These are phyloP conservation scores for Pugionium cornutum DNA, from an alignment of 345 rosid genomes.

Conservation along the genomic window DNA sequence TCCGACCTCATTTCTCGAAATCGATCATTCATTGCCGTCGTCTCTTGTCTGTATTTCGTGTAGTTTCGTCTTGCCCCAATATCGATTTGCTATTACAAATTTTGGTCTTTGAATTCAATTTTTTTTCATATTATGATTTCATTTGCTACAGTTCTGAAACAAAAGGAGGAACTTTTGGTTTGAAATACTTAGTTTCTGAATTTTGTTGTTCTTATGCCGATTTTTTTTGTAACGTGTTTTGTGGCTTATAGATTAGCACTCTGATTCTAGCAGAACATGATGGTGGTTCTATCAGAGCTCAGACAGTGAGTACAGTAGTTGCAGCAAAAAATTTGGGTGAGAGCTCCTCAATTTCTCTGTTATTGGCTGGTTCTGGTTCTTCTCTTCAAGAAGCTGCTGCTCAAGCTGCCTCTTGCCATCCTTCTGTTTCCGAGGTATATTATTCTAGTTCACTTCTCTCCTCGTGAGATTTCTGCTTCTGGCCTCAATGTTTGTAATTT, in stretches of 20 bases:
- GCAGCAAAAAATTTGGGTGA: conserved; percentile 65
- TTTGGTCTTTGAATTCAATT: too few relatives aligned
- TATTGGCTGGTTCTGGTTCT: conserved; percentile 85
- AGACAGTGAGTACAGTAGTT: conserved; percentile 68
- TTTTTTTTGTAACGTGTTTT: neutral
- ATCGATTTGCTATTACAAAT: too few relatives aligned
- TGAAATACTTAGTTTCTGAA: neutral
- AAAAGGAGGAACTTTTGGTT: neutral
- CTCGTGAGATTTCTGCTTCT: conserved; percentile 2
- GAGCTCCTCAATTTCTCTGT: conserved; percentile 59
- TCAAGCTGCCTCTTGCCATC: conserved; percentile 74
- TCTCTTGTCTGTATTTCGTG: neutral
- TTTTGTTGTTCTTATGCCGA: neutral
- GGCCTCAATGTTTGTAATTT: conserved; percentile 15
- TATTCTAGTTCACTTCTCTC: neutral
- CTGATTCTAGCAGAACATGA: conserved; percentile 83
- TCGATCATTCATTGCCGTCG: too few relatives aligned
- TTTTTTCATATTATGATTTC: too few relatives aligned
- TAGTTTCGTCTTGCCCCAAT: too few relatives aligned
- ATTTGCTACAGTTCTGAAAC: too few relatives aligned
- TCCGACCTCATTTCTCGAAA: neutral
- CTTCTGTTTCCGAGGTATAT: conserved; percentile 70
- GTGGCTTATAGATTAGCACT: conserved; percentile 57
- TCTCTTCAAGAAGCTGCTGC: conserved; percentile 73
- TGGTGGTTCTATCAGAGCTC: conserved; percentile 63